Base-by-base conservation (phyloP, 1,284 basidiomycete genomes). In the Marasmius fiardii region DNA sequence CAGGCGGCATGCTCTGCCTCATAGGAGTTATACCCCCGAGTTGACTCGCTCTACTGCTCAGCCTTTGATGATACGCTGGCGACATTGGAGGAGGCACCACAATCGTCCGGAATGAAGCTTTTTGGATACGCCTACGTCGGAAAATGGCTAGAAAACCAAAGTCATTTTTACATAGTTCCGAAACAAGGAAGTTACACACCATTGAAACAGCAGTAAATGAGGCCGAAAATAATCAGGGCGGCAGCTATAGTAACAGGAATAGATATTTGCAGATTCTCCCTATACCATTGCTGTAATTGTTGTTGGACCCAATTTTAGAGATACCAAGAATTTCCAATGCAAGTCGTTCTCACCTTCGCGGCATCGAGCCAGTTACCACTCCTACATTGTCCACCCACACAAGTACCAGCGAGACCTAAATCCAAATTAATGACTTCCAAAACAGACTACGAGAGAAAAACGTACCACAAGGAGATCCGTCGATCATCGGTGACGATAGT, bases 391-490 rank as follows among this genome's bases (percentile, higher is more conserved):
- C 88, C 86, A 56, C 75, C 75, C 43, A 74, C 64, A 65, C 93
- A 94, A 18, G 39, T 79, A 20, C 91, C 90, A 34, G 85, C 89
- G 64, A 83, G 90, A 11, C 86, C 85, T 87, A 41, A 1, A 41
- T 20, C 16, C 16, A 16, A 41, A 2, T 41, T 6, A 41, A 16
- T 16, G 7, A 4, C 5, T 16, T 55, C 20, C 50, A 23, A 26
- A 55, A 12, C 61, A 56, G 49, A 24, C 47, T 8, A 12, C 21
- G 33, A 49, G 26, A 20, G 26, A 18, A 60, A 45, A 60, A 41
- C 78, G 61, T 69, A 79, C 92, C 92, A 68, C 93, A 96, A 11
- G 90, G 83, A 21, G 92, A 94, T 11, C 93, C 93, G 66, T 95
- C 90, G 49, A 93, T 78, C 53, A 95, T 83, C 35, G 80, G 72